phyloP scores from a whole-genome alignment of 2,329 filamentous ascomycete genomes.

The Talaromyces sp. region DNA sequence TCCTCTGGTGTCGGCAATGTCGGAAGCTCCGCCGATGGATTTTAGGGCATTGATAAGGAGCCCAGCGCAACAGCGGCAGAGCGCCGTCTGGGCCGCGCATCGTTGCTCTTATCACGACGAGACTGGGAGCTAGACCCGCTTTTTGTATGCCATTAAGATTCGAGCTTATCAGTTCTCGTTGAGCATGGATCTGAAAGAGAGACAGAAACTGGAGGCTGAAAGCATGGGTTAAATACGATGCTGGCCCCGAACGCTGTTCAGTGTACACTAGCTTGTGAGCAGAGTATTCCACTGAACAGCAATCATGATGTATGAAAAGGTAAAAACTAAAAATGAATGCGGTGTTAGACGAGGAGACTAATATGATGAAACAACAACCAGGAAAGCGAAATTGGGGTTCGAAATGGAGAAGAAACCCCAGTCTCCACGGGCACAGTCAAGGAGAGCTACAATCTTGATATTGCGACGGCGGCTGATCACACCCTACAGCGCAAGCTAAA shows the following conservation, averaged over 20 bases:
- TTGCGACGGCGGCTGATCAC: constrained; percentile 10
- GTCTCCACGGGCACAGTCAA: constrained; percentile 17
- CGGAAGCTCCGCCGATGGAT: neutral
- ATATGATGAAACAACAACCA: neutral
- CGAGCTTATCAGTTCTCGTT: neutral
- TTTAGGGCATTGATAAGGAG: constrained; percentile 17
- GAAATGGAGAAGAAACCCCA: constrained; percentile 17
- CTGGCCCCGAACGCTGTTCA: neutral
- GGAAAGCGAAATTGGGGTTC: neutral
- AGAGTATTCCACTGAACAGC: neutral
- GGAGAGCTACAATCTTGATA: neutral
- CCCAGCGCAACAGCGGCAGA: constrained; percentile 17
- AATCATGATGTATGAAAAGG: constrained; percentile 17
- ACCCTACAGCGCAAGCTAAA: constrained; percentile 22
- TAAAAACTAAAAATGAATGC: neutral
- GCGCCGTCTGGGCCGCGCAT: constrained; percentile 20
- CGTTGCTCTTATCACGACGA: constrained; percentile 19
- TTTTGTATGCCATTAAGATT: neutral
- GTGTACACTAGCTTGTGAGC: neutral
- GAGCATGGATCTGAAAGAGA: neutral
- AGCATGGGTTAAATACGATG: neutral
- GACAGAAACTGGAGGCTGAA: neutral
- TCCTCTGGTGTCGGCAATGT: neutral
- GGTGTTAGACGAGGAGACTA: neutral
- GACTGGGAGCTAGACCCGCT: constrained; percentile 3